phyloP scores from a whole-genome alignment of 345 rosid genomes.

The Moringa oleifera region DNA sequence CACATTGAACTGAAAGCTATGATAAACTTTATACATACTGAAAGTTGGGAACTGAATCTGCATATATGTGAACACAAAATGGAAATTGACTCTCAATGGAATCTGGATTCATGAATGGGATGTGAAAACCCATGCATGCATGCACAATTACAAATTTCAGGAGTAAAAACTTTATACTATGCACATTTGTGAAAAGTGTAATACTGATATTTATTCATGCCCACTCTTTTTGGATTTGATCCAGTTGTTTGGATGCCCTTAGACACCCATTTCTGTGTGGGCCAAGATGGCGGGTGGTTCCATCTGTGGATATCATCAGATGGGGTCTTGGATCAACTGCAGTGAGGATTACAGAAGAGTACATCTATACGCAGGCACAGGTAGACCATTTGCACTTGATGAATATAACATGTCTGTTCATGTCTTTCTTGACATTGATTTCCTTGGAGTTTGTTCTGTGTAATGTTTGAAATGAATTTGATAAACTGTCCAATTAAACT shows the following conservation, averaged over 20 bases:
- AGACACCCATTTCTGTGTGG: conserved; percentile 95
- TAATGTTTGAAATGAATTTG: no score
- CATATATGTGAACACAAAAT: no score
- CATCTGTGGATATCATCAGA: conserved; percentile 82
- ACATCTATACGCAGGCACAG: conserved; percentile 77
- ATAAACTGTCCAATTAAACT: no score
- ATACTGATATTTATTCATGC: not conserved
- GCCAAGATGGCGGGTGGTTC: conserved; percentile 88
- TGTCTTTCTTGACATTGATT: not conserved
- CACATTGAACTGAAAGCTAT: no score
- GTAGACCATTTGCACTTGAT: conserved; percentile 21
- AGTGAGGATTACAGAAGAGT: conserved; percentile 82
- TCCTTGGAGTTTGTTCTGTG: not conserved
- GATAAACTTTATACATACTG: not conserved
- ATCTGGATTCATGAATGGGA: not conserved
- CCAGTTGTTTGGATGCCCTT: conserved; percentile 82
- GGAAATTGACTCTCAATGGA: not conserved
- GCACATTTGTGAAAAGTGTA: not conserved
- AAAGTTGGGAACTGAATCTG: not conserved
- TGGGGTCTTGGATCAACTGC: conserved; percentile 98
- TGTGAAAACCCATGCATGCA: not conserved
- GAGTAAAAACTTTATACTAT: no score
- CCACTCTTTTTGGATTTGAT: conserved; percentile 5
- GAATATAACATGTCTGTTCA: not conserved
- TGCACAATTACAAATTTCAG: not conserved